A percentile compares a stretch with the other conserved stretches of the same genome.
Evolutionary conservation across 2,329 filamentous ascomycete species (phyloP).

Genomic region (Conoideocrella luteorostrata): DNA sequence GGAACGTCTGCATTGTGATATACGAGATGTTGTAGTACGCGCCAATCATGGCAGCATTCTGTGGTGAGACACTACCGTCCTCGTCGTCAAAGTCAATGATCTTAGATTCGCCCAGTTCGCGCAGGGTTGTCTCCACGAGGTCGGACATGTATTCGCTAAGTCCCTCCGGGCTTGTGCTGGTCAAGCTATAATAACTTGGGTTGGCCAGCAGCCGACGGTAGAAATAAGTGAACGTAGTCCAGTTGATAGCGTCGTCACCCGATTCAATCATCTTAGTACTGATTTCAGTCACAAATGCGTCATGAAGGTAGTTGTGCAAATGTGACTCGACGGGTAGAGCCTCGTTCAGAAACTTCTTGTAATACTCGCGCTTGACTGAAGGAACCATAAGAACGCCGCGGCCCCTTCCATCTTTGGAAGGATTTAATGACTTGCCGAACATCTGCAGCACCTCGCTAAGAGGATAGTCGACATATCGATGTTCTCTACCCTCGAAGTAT

Average conservation of each 20-base stretch:
- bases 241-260: constrained; percentile 94
- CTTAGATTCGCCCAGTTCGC: constrained; percentile 85
- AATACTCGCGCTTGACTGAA: constrained; percentile 90
- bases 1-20: constrained; percentile 97
- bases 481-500: constrained; percentile 92
- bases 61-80: constrained; percentile 79
- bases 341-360: constrained; percentile 97
- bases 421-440: constrained; percentile 87
- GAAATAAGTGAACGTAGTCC: constrained; percentile 98
- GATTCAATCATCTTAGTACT: constrained; percentile 94
- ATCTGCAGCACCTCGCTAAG: constrained; percentile 93
- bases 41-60: constrained; percentile 96
- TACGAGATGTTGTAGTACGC: constrained; percentile 99
- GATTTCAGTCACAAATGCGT: constrained; percentile 95
- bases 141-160: constrained; percentile 94
- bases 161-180: constrained; percentile 82
- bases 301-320: constrained; percentile 83
- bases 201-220: constrained; percentile 92
- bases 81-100: constrained; percentile 95
- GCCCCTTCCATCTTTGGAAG: constrained; percentile 70
- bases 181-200: constrained; percentile 90
- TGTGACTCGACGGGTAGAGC: constrained; percentile 93
- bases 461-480: constrained; percentile 94
- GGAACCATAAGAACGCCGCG: constrained; percentile 96
- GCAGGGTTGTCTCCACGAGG: constrained; percentile 85